phyloP scores from a whole-genome alignment of 371 early-diverging fungal species.

The Fennellomyces sp. region DNA sequence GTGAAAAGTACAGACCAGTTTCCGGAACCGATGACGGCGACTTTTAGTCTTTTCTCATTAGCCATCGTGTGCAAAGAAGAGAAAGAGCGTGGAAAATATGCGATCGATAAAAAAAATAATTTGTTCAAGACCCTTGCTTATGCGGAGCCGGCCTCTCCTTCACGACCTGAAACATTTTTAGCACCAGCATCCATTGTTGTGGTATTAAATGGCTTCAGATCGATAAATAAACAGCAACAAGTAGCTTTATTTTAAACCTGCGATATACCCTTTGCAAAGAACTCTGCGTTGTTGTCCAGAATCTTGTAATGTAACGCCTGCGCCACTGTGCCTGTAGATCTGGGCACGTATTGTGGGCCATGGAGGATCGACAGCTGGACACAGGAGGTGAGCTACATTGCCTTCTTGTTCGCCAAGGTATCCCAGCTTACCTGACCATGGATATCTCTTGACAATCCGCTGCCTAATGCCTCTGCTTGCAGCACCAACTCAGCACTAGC shows the following conservation, averaged over 20 bases:
- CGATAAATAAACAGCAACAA: not conserved
- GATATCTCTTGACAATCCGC: slow-evolving; percentile 70
- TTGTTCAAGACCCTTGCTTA: not conserved
- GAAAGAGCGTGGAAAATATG: not conserved
- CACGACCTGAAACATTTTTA: not conserved
- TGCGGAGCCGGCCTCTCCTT: not conserved
- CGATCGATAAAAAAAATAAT: not conserved
- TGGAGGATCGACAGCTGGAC: slow-evolving; percentile 48
- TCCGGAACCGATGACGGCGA: slow-evolving; percentile 90
- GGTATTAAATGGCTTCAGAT: no score
- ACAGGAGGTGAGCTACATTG: not conserved
- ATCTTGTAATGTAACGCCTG: slow-evolving; percentile 69
- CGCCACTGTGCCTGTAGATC: slow-evolving; percentile 2
- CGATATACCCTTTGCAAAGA: slow-evolving; percentile 72
- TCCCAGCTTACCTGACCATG: slow-evolving; percentile 63
- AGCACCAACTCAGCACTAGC: slow-evolving; percentile 57
- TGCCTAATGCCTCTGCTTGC: slow-evolving; percentile 61
- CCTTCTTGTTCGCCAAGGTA: not conserved
- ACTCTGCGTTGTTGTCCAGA: slow-evolving; percentile 67
- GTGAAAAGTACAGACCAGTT: slow-evolving; percentile 91
- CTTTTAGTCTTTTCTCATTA: slow-evolving; percentile 58
- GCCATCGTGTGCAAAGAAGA: not conserved
- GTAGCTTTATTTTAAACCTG: slow-evolving; percentile 19
- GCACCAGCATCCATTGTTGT: no score
- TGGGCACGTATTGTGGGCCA: slow-evolving; percentile 46